Percentiles rank a stretch among this genome's conserved stretches.
phyloP scores from a whole-genome alignment of 305 asterid genomes.

The Fraxinus sp. region DNA sequence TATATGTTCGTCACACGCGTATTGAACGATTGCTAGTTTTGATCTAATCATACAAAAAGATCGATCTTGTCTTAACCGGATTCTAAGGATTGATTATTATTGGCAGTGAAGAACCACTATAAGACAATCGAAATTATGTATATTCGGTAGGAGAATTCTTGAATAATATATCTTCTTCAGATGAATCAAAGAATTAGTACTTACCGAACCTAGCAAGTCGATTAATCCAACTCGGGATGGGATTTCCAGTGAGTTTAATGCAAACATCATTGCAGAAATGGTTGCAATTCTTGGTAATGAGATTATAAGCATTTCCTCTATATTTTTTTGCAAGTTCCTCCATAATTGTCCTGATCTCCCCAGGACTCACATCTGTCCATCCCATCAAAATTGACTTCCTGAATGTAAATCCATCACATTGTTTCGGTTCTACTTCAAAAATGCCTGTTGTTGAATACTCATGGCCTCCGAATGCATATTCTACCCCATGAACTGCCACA shows the following conservation, averaged over 20 bases:
- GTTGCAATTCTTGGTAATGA: constrained; percentile 69
- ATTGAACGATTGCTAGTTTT: background rate
- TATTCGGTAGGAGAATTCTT: background rate
- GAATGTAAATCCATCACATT: constrained; percentile 65
- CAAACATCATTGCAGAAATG: constrained; percentile 79
- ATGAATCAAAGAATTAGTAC: background rate
- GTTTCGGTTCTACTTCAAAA: constrained; percentile 63
- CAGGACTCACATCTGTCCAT: constrained; percentile 48
- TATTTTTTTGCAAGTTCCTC: constrained; percentile 54
- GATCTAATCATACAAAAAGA: background rate
- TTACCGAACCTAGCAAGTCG: constrained; percentile 76
- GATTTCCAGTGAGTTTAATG: constrained; percentile 49
- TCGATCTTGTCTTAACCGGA: background rate
- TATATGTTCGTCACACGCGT: background rate
- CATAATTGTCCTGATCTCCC: constrained; percentile 49
- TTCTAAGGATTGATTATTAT: background rate
- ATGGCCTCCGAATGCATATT: constrained; percentile 75
- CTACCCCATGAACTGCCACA: constrained; percentile 63
- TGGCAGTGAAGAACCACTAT: background rate
- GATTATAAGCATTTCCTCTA: constrained; percentile 60
- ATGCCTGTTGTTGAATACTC: constrained; percentile 67
- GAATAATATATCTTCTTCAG: background rate
- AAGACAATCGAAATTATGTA: no score
- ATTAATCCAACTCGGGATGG: constrained; percentile 75
- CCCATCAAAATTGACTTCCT: constrained; percentile 67